These are phyloP conservation scores for Phycomyces nitens DNA, from an alignment of 192 early-diverging fungal genomes.

Conservation along the genomic window DNA sequence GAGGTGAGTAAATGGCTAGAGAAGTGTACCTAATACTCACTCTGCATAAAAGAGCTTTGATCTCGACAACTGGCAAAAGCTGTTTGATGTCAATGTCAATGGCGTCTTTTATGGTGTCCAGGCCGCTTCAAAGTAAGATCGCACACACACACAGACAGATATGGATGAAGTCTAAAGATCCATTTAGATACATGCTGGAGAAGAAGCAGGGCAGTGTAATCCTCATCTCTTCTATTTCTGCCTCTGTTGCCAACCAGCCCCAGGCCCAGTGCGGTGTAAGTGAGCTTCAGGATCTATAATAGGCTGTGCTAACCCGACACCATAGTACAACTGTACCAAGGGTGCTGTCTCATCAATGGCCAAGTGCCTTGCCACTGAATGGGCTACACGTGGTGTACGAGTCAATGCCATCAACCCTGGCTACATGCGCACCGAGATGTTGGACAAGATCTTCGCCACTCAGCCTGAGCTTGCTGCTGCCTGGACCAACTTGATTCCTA, in stretches of 20 bases:
- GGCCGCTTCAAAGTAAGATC: conserved; percentile 24
- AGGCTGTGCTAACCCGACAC: too few species aligned
- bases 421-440: conserved; percentile 26
- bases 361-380: conserved; percentile 27
- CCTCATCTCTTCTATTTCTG: conserved; percentile 33
- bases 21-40: neutral
- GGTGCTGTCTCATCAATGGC: conserved; percentile 29
- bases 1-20: conserved; percentile 23
- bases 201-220: conserved; percentile 26
- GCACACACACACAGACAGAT: neutral
- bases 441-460: conserved; percentile 1
- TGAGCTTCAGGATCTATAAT: conserved; percentile 1
- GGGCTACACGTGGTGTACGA: conserved; percentile 27
- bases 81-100: conserved; percentile 36
- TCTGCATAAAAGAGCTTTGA: conserved; percentile 20
- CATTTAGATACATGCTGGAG: conserved; percentile 18
- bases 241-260: conserved; percentile 28
- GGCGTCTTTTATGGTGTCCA: conserved; percentile 35
- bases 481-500: conserved; percentile 29
- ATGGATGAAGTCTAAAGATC: neutral
- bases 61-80: conserved; percentile 20
- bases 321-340: conserved; percentile 32
- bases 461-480: conserved; percentile 7
- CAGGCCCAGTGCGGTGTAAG: conserved; percentile 30
- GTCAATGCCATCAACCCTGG: conserved; percentile 30